Conservation (phyloP, 208 protist genomes). For the Novymonas esmeraldas region DNA sequence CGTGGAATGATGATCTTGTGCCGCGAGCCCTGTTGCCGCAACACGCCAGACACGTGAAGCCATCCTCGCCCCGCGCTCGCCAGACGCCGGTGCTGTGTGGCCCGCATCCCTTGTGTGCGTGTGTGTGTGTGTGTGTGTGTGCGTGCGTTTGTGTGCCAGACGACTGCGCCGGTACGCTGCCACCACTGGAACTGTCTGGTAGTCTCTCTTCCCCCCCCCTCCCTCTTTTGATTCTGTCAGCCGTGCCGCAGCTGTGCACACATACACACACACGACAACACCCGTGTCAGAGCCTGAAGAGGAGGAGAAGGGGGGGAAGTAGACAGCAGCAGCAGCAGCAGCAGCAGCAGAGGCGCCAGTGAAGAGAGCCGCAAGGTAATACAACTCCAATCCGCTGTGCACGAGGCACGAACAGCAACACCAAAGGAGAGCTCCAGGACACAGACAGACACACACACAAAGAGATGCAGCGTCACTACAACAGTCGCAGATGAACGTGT, state of each 20-base stretch:
- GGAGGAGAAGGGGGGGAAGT: neutral
- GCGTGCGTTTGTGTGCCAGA: constrained; percentile 12
- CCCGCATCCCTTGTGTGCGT: neutral
- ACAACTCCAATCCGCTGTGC: too few relatives aligned
- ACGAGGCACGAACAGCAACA: too few relatives aligned
- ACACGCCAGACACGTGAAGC: constrained; percentile 16
- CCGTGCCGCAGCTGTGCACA: too few relatives aligned
- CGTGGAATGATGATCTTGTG: constrained; percentile 65
- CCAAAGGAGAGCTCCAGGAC: neutral
- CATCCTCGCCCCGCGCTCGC: neutral
- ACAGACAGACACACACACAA: neutral
- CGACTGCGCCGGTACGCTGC: too few relatives aligned
- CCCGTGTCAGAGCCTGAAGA: neutral
- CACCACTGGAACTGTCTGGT: too few relatives aligned
- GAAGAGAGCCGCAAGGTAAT: too few relatives aligned
- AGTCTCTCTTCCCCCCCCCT: too few relatives aligned
- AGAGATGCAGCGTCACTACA: neutral
- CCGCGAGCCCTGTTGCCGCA: constrained; percentile 22
- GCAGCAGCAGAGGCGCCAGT: too few relatives aligned
- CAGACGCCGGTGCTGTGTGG: neutral
- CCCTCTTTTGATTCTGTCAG: too few relatives aligned
- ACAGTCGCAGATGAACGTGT: too few relatives aligned
- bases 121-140: neutral
- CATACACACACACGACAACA: neutral
- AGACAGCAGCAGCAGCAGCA: too few relatives aligned